Conservation (phyloP, 805 yeast genomes). For the Kuraishia cidri region DNA sequence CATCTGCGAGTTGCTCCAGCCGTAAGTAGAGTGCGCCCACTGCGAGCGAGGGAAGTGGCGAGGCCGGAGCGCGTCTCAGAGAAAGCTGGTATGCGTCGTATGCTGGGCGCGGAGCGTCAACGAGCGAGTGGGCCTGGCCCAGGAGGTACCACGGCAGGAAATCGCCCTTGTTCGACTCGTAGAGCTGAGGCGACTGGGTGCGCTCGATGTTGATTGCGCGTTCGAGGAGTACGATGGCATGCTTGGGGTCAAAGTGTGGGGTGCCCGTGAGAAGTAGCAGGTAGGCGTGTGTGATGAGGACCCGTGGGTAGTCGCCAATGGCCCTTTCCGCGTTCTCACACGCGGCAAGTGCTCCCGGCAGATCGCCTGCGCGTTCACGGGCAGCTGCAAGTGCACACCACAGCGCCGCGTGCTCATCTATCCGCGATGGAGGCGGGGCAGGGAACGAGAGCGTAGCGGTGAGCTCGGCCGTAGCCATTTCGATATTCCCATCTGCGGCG, state of each 20-base stretch:
- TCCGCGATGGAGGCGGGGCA: conserved; percentile 32
- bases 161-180: conserved; percentile 27
- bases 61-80: conserved; percentile 37
- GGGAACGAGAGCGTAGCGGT: conserved; percentile 41
- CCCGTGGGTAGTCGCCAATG: conserved; percentile 33
- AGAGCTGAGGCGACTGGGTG: conserved; percentile 6
- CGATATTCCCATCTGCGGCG: conserved; percentile 39
- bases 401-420: conserved; percentile 36
- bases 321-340: conserved; percentile 38
- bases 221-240: conserved; percentile 26
- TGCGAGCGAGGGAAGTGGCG: conserved; percentile 60
- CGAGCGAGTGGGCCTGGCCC: conserved; percentile 40
- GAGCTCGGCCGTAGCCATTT: conserved; percentile 38
- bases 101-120: conserved; percentile 38
- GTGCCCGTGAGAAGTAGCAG: conserved; percentile 28
- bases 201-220: conserved; percentile 19
- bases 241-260: conserved; percentile 19
- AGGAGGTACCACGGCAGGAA: conserved; percentile 50
- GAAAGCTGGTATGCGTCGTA: conserved; percentile 50
- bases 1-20: conserved; percentile 54
- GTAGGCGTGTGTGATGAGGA: conserved; percentile 40
- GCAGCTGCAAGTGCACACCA: conserved; percentile 48
- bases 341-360: conserved; percentile 36
- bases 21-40: conserved; percentile 54
- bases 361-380: conserved; percentile 40